Percentiles rank a stretch among this genome's conserved stretches.
Evolutionary conservation across 1,284 basidiomycete genomes (phyloP).

Genomic region (Inonotus hispidus): DNA sequence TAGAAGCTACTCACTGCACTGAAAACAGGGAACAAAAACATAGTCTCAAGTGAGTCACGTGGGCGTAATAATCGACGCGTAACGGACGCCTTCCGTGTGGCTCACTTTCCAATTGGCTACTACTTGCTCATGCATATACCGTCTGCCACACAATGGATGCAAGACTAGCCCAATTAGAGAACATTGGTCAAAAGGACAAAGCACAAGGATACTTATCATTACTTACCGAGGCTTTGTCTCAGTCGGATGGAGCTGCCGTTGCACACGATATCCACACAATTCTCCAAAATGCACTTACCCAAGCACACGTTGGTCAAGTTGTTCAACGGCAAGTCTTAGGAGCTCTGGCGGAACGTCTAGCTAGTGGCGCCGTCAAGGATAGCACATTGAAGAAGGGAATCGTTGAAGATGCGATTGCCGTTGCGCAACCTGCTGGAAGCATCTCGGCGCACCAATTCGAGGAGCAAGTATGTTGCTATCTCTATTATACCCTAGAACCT

Average conservation of each 20-base stretch:
- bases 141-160: conserved; percentile 45
- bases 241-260: conserved; percentile 39
- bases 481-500: background rate
- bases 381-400: conserved; percentile 57
- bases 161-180: conserved; percentile 53
- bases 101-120: background rate
- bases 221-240: conserved; percentile 51
- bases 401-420: conserved; percentile 66
- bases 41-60: too few relatives aligned
- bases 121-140: background rate
- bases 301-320: conserved; percentile 76
- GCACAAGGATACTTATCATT: conserved; percentile 66
- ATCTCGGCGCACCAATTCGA: conserved; percentile 72
- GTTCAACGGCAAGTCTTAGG: conserved; percentile 80
- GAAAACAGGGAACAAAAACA: too few relatives aligned
- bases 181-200: conserved; percentile 79
- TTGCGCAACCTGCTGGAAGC: conserved; percentile 52
- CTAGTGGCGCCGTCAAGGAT: conserved; percentile 49
- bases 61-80: too few relatives aligned
- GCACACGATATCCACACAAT: conserved; percentile 56
- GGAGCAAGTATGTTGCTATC: conserved; percentile 70
- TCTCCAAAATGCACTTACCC: conserved; percentile 72
- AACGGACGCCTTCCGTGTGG: too few relatives aligned
- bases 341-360: conserved; percentile 69
- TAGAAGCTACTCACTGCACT: too few relatives aligned